Evolutionary conservation across 129 eudicot species (phyloP).

Genomic region (Helichrysum umbraculigerum): DNA sequence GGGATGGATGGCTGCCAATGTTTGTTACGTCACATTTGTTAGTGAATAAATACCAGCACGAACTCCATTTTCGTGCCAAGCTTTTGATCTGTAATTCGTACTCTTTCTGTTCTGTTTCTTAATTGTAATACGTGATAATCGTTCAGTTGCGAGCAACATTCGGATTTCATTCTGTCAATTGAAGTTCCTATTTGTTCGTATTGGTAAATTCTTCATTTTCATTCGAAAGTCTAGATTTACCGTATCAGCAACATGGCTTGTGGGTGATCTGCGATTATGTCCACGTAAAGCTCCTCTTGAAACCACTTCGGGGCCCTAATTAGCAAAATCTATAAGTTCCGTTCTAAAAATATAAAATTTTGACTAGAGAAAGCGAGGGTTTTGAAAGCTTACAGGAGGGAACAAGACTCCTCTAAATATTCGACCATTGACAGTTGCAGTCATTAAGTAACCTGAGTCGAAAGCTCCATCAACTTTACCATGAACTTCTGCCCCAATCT

Average conservation of each 20-base stretch:
- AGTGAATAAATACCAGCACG: no score
- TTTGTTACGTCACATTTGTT: no score
- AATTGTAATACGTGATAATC: no score
- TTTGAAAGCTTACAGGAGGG: constrained; percentile 62
- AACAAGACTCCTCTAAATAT: constrained; percentile 86
- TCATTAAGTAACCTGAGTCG: constrained; percentile 92
- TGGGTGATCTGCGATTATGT: constrained; percentile 35
- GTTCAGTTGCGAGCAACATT: no score
- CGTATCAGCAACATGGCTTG: constrained; percentile 30
- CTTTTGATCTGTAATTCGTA: no score
- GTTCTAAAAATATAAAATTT: not conserved
- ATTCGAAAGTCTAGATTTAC: no score
- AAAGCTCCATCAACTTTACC: constrained; percentile 94
- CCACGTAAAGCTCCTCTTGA: constrained; percentile 42
- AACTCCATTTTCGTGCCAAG: no score
- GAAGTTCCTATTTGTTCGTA: no score
- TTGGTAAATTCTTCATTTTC: no score
- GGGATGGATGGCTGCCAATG: no score
- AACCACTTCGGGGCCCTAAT: constrained; percentile 61
- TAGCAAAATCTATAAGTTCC: not conserved
- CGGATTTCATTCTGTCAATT: no score
- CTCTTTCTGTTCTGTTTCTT: no score
- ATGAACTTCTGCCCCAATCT: constrained; percentile 92
- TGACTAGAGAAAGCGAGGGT: not conserved
- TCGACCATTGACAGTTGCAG: constrained; percentile 82